Evolutionary conservation across 345 rosid species (phyloP), one percentile per base, ranked within the genome.

Genomic region (Adansonia digitata): DNA sequence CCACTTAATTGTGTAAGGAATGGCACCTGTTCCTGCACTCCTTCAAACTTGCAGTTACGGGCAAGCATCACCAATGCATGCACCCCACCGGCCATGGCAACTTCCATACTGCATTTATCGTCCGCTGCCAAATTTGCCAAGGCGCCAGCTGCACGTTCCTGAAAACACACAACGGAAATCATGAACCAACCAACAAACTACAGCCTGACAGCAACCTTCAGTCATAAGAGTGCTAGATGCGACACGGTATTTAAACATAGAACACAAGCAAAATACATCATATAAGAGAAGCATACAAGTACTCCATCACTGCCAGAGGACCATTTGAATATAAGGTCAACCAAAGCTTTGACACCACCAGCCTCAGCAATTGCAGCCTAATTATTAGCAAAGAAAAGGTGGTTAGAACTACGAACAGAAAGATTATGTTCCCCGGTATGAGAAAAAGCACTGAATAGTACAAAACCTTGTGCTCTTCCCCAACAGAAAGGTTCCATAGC

Each of bases 141-240:
- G 24, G 94, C 97, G 66, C 97, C 97, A 53, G 97, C 97, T 49
- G 97, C 97, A 68, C 97, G 92, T 85, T 91, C 97, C 97, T 91
- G 77, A 73, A 82, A 66, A 81, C 34, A 75, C 77, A 79, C 39
- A 49, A 72, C 45, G n/a, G 42, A 53, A 51, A 55, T 39, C 12
- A 56, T 43, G 22, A 68, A 15, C 39, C 71, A 79, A 48, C 64
- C 11, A 52, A 71, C 20, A 37, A 69, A 69, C 63, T 51, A 45
- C 42, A 60, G 17, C 71, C 18, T 27, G 22, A 76, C 14, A 71
- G 61, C 14, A 74, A 63, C 49, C 49, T 64, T 34, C 62, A 24
- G 14, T 52, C 26, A 34, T 20, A n/a, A 18, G 56, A 22, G 51
- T n/a, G n/a, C 39, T 13, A 64, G 27, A 24, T 70, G 66, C 9